Evolutionary conservation across 1,139 yeast species (phyloP), one percentile per base, ranked within the genome.

Genomic region (Arxiozyma telluris): DNA sequence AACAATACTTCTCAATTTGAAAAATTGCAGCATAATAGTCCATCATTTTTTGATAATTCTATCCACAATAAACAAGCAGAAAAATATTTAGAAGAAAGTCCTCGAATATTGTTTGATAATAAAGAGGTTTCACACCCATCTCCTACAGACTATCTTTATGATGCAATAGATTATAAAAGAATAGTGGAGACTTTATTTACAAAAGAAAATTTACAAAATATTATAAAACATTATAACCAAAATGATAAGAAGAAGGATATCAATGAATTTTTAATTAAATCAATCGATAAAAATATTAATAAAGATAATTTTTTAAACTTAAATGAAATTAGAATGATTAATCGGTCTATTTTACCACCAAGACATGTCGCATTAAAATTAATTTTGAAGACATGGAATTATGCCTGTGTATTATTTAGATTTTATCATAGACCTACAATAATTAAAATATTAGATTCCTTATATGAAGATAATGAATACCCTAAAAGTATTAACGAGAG

Each of bases 371-470:
- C 96, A 0, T 70, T 86, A 47, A 81, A 81, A 61, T 74, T 89
- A 59, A 83, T 89, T 39, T 81, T 81, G 61, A 80, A 84, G 50
- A 87, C 93, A 1, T 89, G 96, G 95, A 81, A 83, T 59, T 84
- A 85, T 63, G 93, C 95, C 0, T 88, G 96, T 68, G 90, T 87
- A 15, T 72, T 89, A 54, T 87, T 88, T 66, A 74, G 96, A 54
- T 89, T 90, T 65, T 87, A 87, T 66, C 96, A 90, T 65, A 75
- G 96, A 27, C 95, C 96, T 0, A 83, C 93, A 3, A 80, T 89
- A 56, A 69, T 81, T 67, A 70, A 82, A 47, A 82, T 79, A 58
- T 65, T 82, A 50, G 80, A 79, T 58, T 76, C 79, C 45, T 76
- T 82, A 41, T 80, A 82, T 63, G 84, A 84, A 48, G 76, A 87